Evolutionary conservation across 208 protist genomes (phyloP).

Genomic region (Acanthamoeba sp.): DNA sequence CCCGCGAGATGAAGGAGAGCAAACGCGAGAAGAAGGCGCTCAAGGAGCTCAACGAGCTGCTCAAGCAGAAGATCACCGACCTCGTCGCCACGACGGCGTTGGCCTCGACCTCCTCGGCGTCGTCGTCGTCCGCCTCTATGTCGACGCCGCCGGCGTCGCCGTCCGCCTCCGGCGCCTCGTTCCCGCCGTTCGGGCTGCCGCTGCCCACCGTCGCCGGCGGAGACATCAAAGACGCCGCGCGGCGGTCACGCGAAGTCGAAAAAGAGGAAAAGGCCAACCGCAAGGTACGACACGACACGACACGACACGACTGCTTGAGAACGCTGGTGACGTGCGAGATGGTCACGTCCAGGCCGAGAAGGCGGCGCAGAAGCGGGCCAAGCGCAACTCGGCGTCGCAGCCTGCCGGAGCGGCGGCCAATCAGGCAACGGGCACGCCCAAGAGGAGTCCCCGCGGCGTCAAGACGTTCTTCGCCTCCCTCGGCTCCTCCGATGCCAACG

Average conservation of each 20-base stretch:
- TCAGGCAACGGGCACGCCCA: background rate
- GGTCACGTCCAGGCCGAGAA: too few species aligned
- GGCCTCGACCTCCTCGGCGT: background rate
- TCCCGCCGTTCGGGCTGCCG: too few species aligned
- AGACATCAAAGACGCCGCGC: too few species aligned
- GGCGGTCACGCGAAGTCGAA: too few species aligned
- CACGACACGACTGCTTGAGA: too few species aligned
- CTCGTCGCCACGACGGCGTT: background rate
- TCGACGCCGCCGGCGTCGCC: background rate
- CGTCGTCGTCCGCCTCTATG: background rate
- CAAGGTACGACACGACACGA: too few species aligned
- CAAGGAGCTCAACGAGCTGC: conserved; percentile 16
- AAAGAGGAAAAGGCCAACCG: too few species aligned
- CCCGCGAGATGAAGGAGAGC: background rate
- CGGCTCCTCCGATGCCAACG: background rate
- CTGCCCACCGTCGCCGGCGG: too few species aligned
- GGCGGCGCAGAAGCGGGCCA: background rate
- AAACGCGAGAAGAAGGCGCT: conserved; percentile 10
- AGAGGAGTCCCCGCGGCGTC: background rate
- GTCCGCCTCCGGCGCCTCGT: background rate
- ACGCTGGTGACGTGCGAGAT: too few species aligned
- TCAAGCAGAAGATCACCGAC: conserved; percentile 63
- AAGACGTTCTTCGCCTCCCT: background rate
- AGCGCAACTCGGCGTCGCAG: background rate
- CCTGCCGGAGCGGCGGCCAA: background rate